A percentile compares a stretch with the other conserved stretches of the same genome.
Evolutionary conservation across 2,329 filamentous ascomycete genomes (phyloP).

Genomic region (Myriosclerotinia curreyana): DNA sequence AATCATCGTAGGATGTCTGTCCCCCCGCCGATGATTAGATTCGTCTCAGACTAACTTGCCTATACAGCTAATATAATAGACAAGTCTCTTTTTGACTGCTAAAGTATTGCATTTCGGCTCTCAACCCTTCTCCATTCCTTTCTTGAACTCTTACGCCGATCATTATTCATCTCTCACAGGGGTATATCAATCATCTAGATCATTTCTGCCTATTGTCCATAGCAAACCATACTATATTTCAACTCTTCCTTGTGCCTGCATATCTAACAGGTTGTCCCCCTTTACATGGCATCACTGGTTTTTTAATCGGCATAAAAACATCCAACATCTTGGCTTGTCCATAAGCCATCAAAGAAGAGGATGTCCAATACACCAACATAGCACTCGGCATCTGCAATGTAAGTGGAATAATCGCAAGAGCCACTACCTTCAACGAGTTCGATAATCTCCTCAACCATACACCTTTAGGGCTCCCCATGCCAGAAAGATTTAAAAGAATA

Average conservation of each 20-base stretch:
- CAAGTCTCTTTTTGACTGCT: neutral
- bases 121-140: slow-evolving; percentile 7
- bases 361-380: slow-evolving; percentile 51
- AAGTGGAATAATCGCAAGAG: slow-evolving; percentile 42
- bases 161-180: slow-evolving; percentile 12
- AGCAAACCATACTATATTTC: neutral
- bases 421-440: slow-evolving; percentile 40
- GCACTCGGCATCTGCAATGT: slow-evolving; percentile 44
- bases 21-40: slow-evolving; percentile 9
- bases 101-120: neutral
- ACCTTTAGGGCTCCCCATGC: slow-evolving; percentile 22
- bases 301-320: slow-evolving; percentile 41
- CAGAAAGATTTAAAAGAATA: slow-evolving; percentile 48
- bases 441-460: slow-evolving; percentile 34
- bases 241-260: slow-evolving; percentile 2
- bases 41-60: neutral
- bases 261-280: slow-evolving; percentile 6
- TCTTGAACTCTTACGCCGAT: slow-evolving; percentile 13
- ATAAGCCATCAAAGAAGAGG: slow-evolving; percentile 44
- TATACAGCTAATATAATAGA: too few relatives aligned
- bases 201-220: slow-evolving; percentile 1
- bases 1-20: neutral
- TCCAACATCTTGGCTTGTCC: slow-evolving; percentile 43
- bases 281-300: slow-evolving; percentile 38
- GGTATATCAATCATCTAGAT: slow-evolving; percentile 11